phyloP scores from a whole-genome alignment of 495 filamentous ascomycete genomes.

The Hypoxylon subgilvum region DNA sequence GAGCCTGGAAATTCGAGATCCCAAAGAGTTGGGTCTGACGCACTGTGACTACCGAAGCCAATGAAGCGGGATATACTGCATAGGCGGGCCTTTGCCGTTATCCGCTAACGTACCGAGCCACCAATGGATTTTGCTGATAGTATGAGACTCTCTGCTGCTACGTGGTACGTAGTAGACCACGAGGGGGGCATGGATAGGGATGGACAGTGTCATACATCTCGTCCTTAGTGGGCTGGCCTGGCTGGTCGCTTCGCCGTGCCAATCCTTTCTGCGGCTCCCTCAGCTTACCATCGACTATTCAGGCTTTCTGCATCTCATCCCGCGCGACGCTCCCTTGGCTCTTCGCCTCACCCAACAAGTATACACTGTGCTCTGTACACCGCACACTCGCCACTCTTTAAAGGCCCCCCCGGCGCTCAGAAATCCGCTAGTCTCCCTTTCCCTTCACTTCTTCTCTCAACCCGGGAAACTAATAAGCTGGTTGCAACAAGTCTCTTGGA shows the following conservation, averaged over 20 bases:
- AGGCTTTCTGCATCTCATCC: slow-evolving; percentile 38
- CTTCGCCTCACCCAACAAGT: slow-evolving; percentile 28
- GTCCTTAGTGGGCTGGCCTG: slow-evolving; percentile 15
- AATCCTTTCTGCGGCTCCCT: slow-evolving; percentile 36
- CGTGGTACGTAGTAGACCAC: slow-evolving; percentile 30
- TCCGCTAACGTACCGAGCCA: slow-evolving; percentile 17
- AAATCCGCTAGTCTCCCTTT: slow-evolving; percentile 7
- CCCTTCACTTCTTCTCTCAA: slow-evolving; percentile 21
- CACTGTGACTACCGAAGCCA: slow-evolving; percentile 43
- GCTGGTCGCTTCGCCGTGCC: slow-evolving; percentile 20
- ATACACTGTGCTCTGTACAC: slow-evolving; percentile 36
- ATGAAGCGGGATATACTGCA: slow-evolving; percentile 28
- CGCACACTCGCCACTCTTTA: slow-evolving; percentile 29
- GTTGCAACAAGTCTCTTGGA: slow-evolving; percentile 26
- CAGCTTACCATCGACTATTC: slow-evolving; percentile 40
- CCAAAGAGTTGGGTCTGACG: slow-evolving; percentile 42
- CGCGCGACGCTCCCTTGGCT: slow-evolving; percentile 36
- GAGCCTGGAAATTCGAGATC: slow-evolving; percentile 20
- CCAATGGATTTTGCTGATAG: slow-evolving; percentile 29
- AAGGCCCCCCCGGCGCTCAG: slow-evolving; percentile 18
- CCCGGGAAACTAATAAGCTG: slow-evolving; percentile 27
- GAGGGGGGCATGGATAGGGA: slow-evolving; percentile 21
- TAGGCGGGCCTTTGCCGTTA: slow-evolving; percentile 34
- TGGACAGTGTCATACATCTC: slow-evolving; percentile 24
- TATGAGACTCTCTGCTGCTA: slow-evolving; percentile 20